These are phyloP conservation scores for Backusella tuberculispora DNA, from an alignment of 192 early-diverging fungal genomes.

Conservation along the genomic window DNA sequence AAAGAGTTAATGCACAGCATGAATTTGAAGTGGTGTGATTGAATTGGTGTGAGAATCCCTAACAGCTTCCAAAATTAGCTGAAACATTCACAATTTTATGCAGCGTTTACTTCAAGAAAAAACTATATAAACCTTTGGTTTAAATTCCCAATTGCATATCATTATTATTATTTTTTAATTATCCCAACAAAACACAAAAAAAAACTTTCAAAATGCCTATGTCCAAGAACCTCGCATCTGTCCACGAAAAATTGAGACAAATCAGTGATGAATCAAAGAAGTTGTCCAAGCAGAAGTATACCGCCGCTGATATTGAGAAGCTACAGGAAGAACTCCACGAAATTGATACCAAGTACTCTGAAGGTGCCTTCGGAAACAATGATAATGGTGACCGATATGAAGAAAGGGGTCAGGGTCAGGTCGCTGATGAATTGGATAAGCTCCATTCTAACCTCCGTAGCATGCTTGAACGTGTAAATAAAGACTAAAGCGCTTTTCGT, in stretches of 20 bases:
- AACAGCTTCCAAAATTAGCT: neutral
- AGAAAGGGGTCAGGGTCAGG: neutral
- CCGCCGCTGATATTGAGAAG: neutral
- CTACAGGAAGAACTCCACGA: neutral
- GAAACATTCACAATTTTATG: neutral
- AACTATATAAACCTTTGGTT: neutral
- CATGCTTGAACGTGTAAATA: conserved; percentile 5
- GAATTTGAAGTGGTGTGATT: neutral
- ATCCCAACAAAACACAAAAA: neutral
- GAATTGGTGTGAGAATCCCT: conserved; percentile 2
- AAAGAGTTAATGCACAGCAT: neutral
- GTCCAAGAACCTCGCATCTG: neutral
- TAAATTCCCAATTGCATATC: neutral
- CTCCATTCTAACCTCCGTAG: conserved; percentile 1
- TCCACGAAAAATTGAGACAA: conserved; percentile 3
- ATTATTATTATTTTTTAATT: neutral
- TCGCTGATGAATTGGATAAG: neutral
- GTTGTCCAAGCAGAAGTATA: neutral
- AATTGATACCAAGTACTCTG: neutral
- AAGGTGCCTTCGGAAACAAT: neutral
- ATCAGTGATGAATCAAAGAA: neutral
- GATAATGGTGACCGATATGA: neutral
- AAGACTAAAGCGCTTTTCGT: neutral
- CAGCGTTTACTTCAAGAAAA: neutral
- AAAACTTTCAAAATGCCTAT: neutral